phyloP scores from a whole-genome alignment of 2,329 filamentous ascomycete genomes.

The Diaporthe ampelina region DNA sequence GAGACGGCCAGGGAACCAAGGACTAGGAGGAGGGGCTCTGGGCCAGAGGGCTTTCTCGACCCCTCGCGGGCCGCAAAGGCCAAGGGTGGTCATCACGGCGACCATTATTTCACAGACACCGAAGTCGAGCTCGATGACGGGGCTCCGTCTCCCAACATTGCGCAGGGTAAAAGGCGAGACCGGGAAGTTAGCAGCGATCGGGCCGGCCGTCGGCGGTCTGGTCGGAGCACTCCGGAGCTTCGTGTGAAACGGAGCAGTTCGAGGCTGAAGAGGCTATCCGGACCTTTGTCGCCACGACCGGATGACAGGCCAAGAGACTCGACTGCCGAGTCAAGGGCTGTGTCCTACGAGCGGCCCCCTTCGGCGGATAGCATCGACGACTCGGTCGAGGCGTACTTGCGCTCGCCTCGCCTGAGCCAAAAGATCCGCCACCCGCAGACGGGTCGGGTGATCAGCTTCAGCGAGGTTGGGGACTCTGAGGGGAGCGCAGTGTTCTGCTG shows the following conservation, averaged over 20 bases:
- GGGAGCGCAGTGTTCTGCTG: slow-evolving; percentile 96
- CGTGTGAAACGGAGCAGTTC: slow-evolving; percentile 69
- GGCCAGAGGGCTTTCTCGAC: slow-evolving; percentile 40
- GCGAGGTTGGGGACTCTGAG: slow-evolving; percentile 92
- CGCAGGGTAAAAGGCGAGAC: slow-evolving; percentile 70
- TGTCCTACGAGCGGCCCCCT: slow-evolving; percentile 78
- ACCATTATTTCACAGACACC: slow-evolving; percentile 41
- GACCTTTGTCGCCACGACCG: slow-evolving; percentile 57
- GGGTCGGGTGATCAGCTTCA: slow-evolving; percentile 92
- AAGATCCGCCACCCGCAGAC: slow-evolving; percentile 89
- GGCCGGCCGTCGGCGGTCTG: slow-evolving; percentile 60
- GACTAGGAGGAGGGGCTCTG: slow-evolving; percentile 30
- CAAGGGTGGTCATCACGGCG: slow-evolving; percentile 35
- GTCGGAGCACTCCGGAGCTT: slow-evolving; percentile 63
- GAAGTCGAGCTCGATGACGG: slow-evolving; percentile 68
- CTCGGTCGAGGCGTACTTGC: slow-evolving; percentile 87
- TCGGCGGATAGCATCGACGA: slow-evolving; percentile 91
- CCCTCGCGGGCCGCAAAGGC: slow-evolving; percentile 49
- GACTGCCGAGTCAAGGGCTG: slow-evolving; percentile 42
- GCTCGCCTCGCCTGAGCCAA: slow-evolving; percentile 86
- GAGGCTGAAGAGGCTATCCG: slow-evolving; percentile 70
- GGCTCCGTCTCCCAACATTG: slow-evolving; percentile 78
- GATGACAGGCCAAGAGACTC: slow-evolving; percentile 51
- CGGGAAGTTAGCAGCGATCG: slow-evolving; percentile 62
- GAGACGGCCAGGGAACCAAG: slow-evolving; percentile 5